Evolutionary conservation across 2,329 filamentous ascomycete species (phyloP).

Genomic region (Colletotrichum orchidophilum): DNA sequence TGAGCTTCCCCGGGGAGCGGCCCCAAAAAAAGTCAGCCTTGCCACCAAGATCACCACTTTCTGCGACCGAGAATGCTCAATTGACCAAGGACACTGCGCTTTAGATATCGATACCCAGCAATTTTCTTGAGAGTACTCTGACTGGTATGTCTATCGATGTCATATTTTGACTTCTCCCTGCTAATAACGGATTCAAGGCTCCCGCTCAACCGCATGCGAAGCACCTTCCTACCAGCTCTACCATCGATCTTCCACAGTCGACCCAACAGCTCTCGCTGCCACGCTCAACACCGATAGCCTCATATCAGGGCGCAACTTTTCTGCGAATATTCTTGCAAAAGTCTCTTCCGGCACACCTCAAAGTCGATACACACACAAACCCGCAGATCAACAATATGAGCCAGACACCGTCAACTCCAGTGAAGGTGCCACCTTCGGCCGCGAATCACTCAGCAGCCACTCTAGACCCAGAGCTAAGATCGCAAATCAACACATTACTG

Average conservation of each 20-base stretch:
- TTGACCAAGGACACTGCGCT: neutral
- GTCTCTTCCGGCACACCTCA: neutral
- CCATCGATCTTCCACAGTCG: neutral
- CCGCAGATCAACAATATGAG: conserved; percentile 43
- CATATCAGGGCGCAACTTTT: neutral
- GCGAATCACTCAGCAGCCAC: conserved; percentile 68
- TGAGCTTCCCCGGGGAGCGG: conserved; percentile 8
- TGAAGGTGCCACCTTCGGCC: conserved; percentile 69
- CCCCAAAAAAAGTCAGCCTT: conserved; percentile 27
- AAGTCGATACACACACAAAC: neutral
- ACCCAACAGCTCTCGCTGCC: neutral
- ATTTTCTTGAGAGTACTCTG: neutral
- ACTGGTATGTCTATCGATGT: neutral
- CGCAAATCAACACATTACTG: conserved; percentile 68
- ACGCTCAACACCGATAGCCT: neutral
- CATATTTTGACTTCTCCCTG: neutral
- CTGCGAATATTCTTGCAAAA: neutral
- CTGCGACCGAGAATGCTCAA: conserved; percentile 14
- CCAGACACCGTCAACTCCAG: conserved; percentile 61
- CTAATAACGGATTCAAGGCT: neutral
- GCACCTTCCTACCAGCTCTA: neutral
- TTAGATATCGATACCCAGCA: neutral
- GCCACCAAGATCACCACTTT: conserved; percentile 19
- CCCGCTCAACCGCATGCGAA: neutral
- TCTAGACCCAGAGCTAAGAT: conserved; percentile 69